These are phyloP conservation scores for Colletotrichum liriopes DNA, from an alignment of 2,329 filamentous ascomycete genomes.

Conservation along the genomic window DNA sequence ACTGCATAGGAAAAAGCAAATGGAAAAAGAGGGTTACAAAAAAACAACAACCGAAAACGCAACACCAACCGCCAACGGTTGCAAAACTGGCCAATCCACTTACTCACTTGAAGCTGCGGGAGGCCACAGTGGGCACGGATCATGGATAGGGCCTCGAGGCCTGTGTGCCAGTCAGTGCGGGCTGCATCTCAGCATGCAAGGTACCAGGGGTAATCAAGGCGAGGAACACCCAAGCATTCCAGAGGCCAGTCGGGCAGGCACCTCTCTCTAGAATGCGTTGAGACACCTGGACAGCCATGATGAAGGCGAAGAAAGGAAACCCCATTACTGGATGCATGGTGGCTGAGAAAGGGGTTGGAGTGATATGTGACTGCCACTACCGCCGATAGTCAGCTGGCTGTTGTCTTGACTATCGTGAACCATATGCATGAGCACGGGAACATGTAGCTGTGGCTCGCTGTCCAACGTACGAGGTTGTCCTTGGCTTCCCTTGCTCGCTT, in stretches of 20 bases:
- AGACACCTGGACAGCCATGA: constrained; percentile 11
- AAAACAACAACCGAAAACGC: neutral
- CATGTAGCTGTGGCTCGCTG: neutral
- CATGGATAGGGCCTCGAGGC: constrained; percentile 6
- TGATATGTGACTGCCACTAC: neutral
- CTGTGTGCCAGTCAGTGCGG: constrained; percentile 27
- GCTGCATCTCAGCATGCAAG: constrained; percentile 34
- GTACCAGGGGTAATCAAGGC: constrained; percentile 36
- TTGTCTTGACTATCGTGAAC: neutral
- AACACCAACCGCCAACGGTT: constrained; percentile 12
- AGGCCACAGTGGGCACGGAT: constrained; percentile 2
- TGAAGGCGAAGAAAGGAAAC: neutral
- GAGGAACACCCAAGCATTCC: neutral
- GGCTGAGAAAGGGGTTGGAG: neutral
- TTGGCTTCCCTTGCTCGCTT: constrained; percentile 11
- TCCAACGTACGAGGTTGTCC: constrained; percentile 12
- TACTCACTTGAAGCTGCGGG: constrained; percentile 2
- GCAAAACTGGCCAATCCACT: constrained; percentile 6
- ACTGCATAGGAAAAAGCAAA: neutral
- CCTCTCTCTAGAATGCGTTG: neutral
- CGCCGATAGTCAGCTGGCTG: neutral
- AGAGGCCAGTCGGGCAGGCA: neutral
- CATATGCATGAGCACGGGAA: neutral
- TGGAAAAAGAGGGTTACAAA: neutral
- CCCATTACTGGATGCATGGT: neutral